Evolutionary conservation across 768 basidiomycete genomes (phyloP).

Genomic region (Tulasnella sp.): DNA sequence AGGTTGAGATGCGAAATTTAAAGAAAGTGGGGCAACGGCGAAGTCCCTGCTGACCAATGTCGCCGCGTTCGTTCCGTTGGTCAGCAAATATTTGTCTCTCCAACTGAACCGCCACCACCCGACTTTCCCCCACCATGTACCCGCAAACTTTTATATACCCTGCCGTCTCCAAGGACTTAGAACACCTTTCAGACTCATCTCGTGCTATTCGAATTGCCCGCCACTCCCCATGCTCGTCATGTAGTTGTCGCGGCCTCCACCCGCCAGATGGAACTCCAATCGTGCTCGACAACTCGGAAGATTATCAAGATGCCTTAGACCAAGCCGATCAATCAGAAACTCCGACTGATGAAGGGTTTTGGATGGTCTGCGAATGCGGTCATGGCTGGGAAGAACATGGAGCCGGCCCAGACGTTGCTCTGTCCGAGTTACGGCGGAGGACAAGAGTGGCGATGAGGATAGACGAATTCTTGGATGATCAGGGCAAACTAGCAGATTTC

Average conservation of each 20-base stretch:
- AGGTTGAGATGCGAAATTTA: too few relatives aligned
- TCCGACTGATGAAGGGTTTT: slow-evolving; percentile 29
- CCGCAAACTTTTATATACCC: slow-evolving; percentile 32
- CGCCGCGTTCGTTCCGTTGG: neutral
- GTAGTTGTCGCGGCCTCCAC: slow-evolving; percentile 68
- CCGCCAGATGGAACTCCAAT: slow-evolving; percentile 59
- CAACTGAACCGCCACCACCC: neutral
- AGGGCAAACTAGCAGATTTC: slow-evolving; percentile 73
- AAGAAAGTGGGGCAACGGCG: neutral
- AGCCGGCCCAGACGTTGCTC: slow-evolving; percentile 55
- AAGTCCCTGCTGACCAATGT: neutral
- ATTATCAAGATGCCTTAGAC: slow-evolving; percentile 29
- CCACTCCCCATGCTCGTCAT: slow-evolving; percentile 67
- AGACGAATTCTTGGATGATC: slow-evolving; percentile 80
- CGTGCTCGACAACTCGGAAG: slow-evolving; percentile 41
- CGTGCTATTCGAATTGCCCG: slow-evolving; percentile 65
- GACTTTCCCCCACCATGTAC: neutral
- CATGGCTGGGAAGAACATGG: slow-evolving; percentile 64
- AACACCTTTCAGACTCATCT: slow-evolving; percentile 14
- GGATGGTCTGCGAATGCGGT: slow-evolving; percentile 57
- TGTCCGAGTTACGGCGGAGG: slow-evolving; percentile 65
- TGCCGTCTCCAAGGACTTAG: slow-evolving; percentile 19
- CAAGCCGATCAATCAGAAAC: slow-evolving; percentile 32
- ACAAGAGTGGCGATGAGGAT: slow-evolving; percentile 71
- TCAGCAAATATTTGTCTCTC: neutral